Evolutionary conservation across 176 grass and related monocot species (phyloP).

Genomic region (Oryza glumipatula): DNA sequence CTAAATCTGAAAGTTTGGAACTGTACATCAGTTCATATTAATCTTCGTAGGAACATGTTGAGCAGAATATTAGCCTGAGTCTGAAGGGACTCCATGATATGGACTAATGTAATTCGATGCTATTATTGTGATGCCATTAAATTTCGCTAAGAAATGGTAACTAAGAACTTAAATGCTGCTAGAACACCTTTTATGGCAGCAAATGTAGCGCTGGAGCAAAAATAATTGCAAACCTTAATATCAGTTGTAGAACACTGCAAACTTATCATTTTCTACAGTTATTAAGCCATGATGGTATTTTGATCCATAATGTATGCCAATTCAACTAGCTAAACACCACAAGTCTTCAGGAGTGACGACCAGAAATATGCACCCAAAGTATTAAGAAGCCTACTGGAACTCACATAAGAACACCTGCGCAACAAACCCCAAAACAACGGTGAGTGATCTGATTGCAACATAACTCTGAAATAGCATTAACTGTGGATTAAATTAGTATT

Average conservation of each 20-base stretch:
- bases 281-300: background rate
- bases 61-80: background rate
- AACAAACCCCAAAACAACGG: background rate
- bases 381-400: background rate
- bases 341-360: background rate
- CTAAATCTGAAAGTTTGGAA: background rate
- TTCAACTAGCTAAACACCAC: background rate
- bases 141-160: background rate
- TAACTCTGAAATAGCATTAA: background rate
- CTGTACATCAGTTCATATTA: background rate
- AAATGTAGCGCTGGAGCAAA: background rate
- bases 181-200: background rate
- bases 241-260: background rate
- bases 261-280: background rate
- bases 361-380: background rate
- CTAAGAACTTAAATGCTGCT: background rate
- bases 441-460: background rate
- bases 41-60: background rate
- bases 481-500: background rate
- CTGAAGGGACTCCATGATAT: background rate
- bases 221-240: background rate
- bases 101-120: background rate
- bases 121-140: background rate
- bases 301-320: background rate
- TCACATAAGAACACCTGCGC: background rate